These are phyloP conservation scores for Citrullus colocynthis DNA, from an alignment of 306 rosid genomes.

Conservation along the genomic window DNA sequence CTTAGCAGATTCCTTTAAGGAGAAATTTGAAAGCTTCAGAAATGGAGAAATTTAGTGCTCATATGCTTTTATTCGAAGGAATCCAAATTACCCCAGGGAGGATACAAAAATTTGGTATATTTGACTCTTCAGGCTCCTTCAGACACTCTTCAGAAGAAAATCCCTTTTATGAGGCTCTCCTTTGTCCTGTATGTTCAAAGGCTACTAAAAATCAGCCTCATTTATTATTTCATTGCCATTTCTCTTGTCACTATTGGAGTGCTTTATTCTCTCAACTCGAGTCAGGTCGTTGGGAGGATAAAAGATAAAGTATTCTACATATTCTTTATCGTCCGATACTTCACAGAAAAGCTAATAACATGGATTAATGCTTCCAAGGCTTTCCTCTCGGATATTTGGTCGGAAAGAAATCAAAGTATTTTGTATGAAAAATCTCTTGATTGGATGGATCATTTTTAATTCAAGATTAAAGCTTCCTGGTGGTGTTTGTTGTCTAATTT, in stretches of 20 bases:
- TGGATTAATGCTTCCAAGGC: not conserved
- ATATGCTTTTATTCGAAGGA: too few species aligned
- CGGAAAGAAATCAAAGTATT: not conserved
- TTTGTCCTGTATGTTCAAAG: not conserved
- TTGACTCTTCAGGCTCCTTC: not conserved
- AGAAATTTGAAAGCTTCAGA: not conserved
- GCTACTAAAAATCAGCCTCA: not conserved
- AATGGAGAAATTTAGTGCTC: not conserved
- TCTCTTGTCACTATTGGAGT: not conserved
- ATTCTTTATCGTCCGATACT: not conserved
- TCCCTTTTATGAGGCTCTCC: not conserved
- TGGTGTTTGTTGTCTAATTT: not conserved
- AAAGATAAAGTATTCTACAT: not conserved
- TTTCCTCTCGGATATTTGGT: not conserved
- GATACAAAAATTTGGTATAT: too few species aligned
- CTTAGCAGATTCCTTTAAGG: too few species aligned
- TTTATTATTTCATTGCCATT: not conserved
- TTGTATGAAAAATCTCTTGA: not conserved
- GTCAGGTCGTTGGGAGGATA: not conserved
- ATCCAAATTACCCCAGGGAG: too few species aligned
- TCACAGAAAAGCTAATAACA: not conserved
- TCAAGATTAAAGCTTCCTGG: not conserved
- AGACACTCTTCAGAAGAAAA: not conserved
- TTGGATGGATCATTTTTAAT: not conserved
- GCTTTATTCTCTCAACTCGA: not conserved